Evolutionary conservation across 768 basidiomycete species (phyloP).

Genomic region (Fistulinella prunicolor): DNA sequence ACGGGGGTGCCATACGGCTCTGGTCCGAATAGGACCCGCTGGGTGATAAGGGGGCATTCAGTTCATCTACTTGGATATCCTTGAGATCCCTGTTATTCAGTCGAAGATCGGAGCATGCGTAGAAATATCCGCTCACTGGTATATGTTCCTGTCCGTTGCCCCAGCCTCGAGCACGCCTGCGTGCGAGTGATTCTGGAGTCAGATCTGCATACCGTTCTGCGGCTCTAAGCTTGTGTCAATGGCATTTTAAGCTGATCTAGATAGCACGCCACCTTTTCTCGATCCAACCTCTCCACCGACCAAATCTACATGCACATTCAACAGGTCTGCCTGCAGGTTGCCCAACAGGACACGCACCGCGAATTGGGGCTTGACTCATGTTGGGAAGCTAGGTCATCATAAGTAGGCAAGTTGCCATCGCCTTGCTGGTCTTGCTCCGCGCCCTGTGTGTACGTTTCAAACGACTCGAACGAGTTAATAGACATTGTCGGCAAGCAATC

Average conservation of each 20-base stretch:
- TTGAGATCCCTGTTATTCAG: slow-evolving; percentile 10
- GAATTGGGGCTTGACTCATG: slow-evolving; percentile 85
- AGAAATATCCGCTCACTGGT: slow-evolving; percentile 14
- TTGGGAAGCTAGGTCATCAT: slow-evolving; percentile 74
- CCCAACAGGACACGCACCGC: slow-evolving; percentile 45
- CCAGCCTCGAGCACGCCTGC: slow-evolving; percentile 70
- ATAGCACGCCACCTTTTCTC: slow-evolving; percentile 64
- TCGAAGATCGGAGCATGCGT: not conserved
- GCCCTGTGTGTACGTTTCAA: slow-evolving; percentile 24
- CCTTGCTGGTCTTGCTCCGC: slow-evolving; percentile 43
- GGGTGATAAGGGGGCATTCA: not conserved
- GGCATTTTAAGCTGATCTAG: not conserved
- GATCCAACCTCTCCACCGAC: slow-evolving; percentile 84
- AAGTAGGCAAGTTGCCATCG: slow-evolving; percentile 66
- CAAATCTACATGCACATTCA: slow-evolving; percentile 53
- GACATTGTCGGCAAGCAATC: slow-evolving; percentile 14
- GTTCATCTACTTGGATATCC: slow-evolving; percentile 14
- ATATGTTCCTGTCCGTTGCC: slow-evolving; percentile 39
- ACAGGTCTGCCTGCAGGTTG: not conserved
- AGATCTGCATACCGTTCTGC: slow-evolving; percentile 77
- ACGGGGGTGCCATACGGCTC: slow-evolving; percentile 13
- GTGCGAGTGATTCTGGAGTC: slow-evolving; percentile 52
- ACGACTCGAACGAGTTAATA: slow-evolving; percentile 21
- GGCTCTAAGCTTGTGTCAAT: slow-evolving; percentile 46
- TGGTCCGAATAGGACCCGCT: slow-evolving; percentile 9